Base-by-base conservation (phyloP, 495 filamentous ascomycete genomes). In the Penicillium desertorum region DNA sequence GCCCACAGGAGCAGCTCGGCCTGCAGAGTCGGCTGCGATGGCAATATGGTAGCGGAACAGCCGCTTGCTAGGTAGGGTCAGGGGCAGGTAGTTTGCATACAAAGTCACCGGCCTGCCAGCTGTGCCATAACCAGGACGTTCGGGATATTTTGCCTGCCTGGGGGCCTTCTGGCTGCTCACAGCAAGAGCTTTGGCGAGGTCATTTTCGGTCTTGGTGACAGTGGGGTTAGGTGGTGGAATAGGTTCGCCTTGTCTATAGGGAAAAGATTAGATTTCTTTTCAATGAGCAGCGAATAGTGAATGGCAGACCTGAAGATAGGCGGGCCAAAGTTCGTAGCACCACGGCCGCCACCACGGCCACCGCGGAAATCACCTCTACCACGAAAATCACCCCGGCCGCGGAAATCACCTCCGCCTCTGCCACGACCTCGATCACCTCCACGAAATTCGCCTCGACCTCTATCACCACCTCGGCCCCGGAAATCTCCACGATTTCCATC, bases 1-100 rank as follows among this genome's bases (percentile, higher is more conserved):
- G 12, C 76, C 80, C 19, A 76, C 77, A 1, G 79, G 74, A 19
- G 56, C 50, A 19, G 69, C 42, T 61, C 74, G 58, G 48, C 63
- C 58, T 8, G 54, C 43, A n/a, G 55, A 39, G 12, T 69, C 65
- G 11, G 61, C 65, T 5, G 42, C 54, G 30, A 76, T 67, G 19
- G 64, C 56, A 41, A 73, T 56, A 51, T 72, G 65, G 54, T 78
- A 74, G 43, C 75, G 73, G 52, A 66, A 83, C 42, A 60, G 64
- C 19, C 53, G 60, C 43, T 61, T 74, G 59, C 57, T 78, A 27
- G 62, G 58, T 0, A 70, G 64, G 22, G 73, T 71, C 22, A 90
- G 52, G 3, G 78, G 70, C 59, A 88, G 82, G 56, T 86, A 87
- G 66, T 90, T 90, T 36, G 87, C 77, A 76, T 81, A 87, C 1